phyloP scores from a whole-genome alignment of 2,329 filamentous ascomycete genomes.

The Grosmannia huntii region DNA sequence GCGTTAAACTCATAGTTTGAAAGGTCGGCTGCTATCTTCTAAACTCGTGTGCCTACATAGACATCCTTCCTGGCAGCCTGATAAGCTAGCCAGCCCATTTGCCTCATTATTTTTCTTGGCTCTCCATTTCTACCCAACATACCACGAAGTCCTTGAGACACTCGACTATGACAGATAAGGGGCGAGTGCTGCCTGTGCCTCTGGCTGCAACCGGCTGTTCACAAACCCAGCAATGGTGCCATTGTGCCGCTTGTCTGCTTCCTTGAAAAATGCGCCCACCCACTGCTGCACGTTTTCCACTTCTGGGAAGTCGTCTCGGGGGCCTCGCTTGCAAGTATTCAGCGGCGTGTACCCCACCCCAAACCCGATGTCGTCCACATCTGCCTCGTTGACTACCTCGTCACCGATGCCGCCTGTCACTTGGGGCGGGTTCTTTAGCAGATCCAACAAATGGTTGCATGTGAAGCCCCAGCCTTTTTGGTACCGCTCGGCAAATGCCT shows the following conservation, averaged over 20 bases:
- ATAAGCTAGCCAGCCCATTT: neutral
- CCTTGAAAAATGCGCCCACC: conserved; percentile 67
- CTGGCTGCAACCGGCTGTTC: conserved; percentile 52
- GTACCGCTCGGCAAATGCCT: conserved; percentile 70
- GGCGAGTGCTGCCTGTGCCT: conserved; percentile 41
- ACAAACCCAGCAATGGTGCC: conserved; percentile 63
- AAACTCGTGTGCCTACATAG: too few species aligned
- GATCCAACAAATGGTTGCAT: conserved; percentile 75
- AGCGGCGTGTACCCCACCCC: conserved; percentile 89
- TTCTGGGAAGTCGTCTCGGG: conserved; percentile 74
- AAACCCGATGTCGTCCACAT: conserved; percentile 90
- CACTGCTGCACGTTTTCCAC: conserved; percentile 71
- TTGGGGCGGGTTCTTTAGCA: conserved; percentile 75
- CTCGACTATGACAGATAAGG: conserved; percentile 32
- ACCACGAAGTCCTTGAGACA: neutral
- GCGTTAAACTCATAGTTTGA: too few species aligned
- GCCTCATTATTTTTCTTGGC: neutral
- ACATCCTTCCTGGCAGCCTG: neutral
- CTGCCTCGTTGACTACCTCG: conserved; percentile 71
- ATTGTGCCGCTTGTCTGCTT: conserved; percentile 59
- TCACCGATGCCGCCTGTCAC: conserved; percentile 53
- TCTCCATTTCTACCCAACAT: neutral
- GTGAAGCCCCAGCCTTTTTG: conserved; percentile 86
- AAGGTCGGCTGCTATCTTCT: too few species aligned
- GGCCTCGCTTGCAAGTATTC: conserved; percentile 70